Percentiles rank a stretch among this genome's conserved stretches.
Evolutionary conservation across 2,329 filamentous ascomycete species (phyloP).

Genomic region (Clarireedia paspali): DNA sequence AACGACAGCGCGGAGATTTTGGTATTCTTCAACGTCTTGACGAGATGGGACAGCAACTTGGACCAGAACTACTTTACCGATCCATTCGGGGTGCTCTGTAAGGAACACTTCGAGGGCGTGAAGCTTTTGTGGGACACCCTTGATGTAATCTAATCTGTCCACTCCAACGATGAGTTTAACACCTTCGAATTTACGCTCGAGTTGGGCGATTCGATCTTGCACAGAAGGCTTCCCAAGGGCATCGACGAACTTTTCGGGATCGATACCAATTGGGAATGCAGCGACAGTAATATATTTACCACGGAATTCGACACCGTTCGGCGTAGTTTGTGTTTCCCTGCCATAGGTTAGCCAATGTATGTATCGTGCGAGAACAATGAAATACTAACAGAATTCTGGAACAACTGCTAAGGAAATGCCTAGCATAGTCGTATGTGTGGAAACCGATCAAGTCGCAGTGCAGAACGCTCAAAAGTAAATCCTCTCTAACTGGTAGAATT

Average conservation of each 20-base stretch:
- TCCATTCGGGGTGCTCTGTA: constrained; percentile 95
- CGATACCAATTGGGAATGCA: constrained; percentile 95
- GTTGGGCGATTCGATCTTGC: constrained; percentile 74
- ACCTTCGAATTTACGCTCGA: constrained; percentile 87
- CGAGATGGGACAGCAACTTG: constrained; percentile 93
- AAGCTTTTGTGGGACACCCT: constrained; percentile 94
- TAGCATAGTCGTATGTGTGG: constrained; percentile 98
- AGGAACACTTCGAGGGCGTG: constrained; percentile 95
- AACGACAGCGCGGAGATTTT: constrained; percentile 88
- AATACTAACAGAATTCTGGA: constrained; percentile 72
- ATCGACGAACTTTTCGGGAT: constrained; percentile 92
- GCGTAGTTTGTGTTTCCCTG: constrained; percentile 67
- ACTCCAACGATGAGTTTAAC: constrained; percentile 96
- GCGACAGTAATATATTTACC: constrained; percentile 85
- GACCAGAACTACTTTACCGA: constrained; percentile 91
- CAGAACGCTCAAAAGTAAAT: constrained; percentile 77
- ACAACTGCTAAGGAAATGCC: constrained; percentile 94
- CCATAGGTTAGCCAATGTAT: not conserved
- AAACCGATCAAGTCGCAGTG: constrained; percentile 95
- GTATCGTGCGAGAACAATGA: not conserved
- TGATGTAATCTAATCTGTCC: constrained; percentile 96
- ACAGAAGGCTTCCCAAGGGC: constrained; percentile 80
- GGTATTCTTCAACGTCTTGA: constrained; percentile 96
- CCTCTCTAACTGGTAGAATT: constrained; percentile 86
- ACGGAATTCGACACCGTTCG: constrained; percentile 87